Evolutionary conservation across 352 stramenopile species (phyloP), one percentile per base, ranked within the genome.

Genomic region (Pythium insidiosum): DNA sequence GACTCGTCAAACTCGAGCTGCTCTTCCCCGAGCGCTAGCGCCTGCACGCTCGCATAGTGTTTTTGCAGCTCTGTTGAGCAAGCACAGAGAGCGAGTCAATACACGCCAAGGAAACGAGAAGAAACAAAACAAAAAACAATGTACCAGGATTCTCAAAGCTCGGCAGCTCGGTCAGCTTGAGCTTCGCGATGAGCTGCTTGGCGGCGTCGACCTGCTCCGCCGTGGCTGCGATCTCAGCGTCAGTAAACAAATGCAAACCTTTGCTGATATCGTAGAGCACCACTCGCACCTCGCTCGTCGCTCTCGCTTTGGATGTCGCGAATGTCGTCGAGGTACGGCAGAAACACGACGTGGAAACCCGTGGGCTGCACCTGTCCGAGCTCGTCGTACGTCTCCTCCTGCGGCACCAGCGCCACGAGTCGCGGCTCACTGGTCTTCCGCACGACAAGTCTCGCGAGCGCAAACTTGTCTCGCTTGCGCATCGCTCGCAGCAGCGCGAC

Each of bases 321-420:
- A 39, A 92, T 86, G 41, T 92, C 80, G 47, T 92, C 80, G 19
- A 88, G 35, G 38, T 85, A 92, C 20, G 80, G 74, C 30, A 92
- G 61, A 38, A 89, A 88, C 19, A 92, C 53, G 16, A 89, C 65
- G 29, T 79, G 72, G 42, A 92, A 86, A 5, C 80, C 80, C 28
- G 75, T 75, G 1, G 76, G 74, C 49, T 87, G 76, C 18, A 92
- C 62, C 53, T 92, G 80, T 11, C 80, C 80, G 38, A 88, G 68
- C 38, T 92, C 73, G 30, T 92, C 80, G 24, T 60, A 54, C 22
- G 65, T 64, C 60, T 92, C 80, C 43, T 85, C 66, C 38, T 92
- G 80, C n/a, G 80, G 70, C 15, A 92, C 29, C 16, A 92, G 47
- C 6, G 80, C 80, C 16, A 89, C 80, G 5, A 89, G 61, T 3